Conservation (phyloP, 345 rosid genomes). For the Iberis pinnata region DNA sequence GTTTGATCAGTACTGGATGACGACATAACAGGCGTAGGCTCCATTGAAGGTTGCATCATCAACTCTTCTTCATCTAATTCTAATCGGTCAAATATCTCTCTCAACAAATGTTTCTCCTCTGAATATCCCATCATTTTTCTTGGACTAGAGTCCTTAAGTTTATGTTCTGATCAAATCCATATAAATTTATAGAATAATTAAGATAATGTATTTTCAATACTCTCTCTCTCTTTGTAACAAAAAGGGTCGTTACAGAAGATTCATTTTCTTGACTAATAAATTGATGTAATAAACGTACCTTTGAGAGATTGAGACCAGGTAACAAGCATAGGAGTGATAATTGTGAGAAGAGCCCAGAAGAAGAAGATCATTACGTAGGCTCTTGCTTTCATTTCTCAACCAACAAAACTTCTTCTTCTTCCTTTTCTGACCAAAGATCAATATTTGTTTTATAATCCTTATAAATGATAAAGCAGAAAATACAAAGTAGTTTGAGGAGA, state of each 20-base stretch:
- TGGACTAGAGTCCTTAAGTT: constrained; percentile 8
- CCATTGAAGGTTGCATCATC: constrained; percentile 20
- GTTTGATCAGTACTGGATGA: constrained; percentile 10
- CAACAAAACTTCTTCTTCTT: not conserved
- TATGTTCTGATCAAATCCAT: constrained; percentile 14
- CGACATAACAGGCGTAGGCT: constrained; percentile 12
- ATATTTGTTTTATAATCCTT: constrained; percentile 25
- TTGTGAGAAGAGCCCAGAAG: constrained; percentile 87
- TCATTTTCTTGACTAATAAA: not conserved
- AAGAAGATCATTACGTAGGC: constrained; percentile 66
- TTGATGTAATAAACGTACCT: constrained; percentile 9
- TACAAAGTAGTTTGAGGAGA: constrained; percentile 20
- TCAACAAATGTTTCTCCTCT: constrained; percentile 3
- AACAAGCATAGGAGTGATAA: constrained; percentile 82
- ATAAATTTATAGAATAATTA: not conserved
- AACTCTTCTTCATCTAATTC: constrained; percentile 22
- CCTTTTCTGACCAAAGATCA: constrained; percentile 1
- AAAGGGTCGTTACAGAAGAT: not conserved
- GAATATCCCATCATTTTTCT: constrained; percentile 31
- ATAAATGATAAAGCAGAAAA: constrained; percentile 8
- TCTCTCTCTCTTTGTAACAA: not conserved
- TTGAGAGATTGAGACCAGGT: constrained; percentile 63
- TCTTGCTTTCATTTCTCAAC: constrained; percentile 55
- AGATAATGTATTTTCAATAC: not conserved
- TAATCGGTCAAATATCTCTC: constrained; percentile 7